Evolutionary conservation across 1,284 basidiomycete genomes (phyloP).

Genomic region (Apiotrichum domesticum): DNA sequence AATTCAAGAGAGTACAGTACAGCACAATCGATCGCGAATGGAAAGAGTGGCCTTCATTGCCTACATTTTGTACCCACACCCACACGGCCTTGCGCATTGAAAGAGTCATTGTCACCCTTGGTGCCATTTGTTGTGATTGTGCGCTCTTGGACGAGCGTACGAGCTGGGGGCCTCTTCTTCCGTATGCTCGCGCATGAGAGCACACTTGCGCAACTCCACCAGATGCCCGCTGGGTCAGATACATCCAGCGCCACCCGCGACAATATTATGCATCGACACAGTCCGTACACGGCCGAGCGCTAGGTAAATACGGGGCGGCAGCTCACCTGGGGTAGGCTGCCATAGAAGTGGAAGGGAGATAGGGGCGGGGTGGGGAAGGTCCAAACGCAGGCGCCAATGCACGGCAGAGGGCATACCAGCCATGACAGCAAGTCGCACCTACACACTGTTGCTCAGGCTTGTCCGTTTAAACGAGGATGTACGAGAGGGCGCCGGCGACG

Average conservation of each 20-base stretch:
- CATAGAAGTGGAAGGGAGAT: not conserved
- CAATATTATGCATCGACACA: conserved; percentile 7
- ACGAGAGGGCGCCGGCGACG: conserved; percentile 8
- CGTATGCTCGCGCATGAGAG: too few relatives aligned
- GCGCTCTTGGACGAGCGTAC: too few relatives aligned
- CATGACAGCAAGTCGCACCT: not conserved
- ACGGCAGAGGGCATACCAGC: not conserved
- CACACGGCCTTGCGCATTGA: too few relatives aligned
- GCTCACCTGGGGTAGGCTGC: not conserved
- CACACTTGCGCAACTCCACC: too few relatives aligned
- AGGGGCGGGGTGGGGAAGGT: not conserved
- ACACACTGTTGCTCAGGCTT: not conserved
- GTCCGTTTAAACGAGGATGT: conserved; percentile 7
- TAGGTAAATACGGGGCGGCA: not conserved
- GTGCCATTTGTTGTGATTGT: too few relatives aligned
- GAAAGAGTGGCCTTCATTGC: too few relatives aligned
- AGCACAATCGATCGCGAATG: too few relatives aligned
- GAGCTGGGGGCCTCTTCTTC: too few relatives aligned
- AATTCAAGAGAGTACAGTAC: too few relatives aligned
- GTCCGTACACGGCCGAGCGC: not conserved
- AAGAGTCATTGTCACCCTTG: too few relatives aligned
- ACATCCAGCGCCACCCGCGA: not conserved
- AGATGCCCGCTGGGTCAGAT: too few relatives aligned
- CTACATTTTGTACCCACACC: too few relatives aligned
- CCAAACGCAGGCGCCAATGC: not conserved